Base-by-base conservation (phyloP, 164 flowering plant species). In the Houttuynia cordata region DNA sequence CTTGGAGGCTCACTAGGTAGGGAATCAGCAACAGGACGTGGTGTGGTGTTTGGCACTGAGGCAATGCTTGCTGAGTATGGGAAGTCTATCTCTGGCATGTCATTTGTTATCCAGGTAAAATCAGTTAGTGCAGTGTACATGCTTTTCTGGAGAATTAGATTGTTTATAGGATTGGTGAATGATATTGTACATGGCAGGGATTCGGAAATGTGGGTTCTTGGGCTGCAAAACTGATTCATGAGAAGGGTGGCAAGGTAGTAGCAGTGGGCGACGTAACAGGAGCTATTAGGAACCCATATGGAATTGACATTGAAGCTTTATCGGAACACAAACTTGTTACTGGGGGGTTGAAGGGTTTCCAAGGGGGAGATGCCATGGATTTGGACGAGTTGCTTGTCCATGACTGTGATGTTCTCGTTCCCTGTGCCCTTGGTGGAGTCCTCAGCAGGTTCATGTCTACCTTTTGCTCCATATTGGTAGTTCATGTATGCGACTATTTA, bases 21-120 rank as follows among this genome's bases (percentile, higher is more conserved):
- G 62, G 96, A 88, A 24, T 91, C 96, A 57, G 93, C 96, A 61
- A 88, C 93, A 34, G 93, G 96, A 37, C 79, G 83, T n/a, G 96
- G 93, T 49, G 92, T 84, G 10, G 85, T 86, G 56, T 84, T 62
- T 62, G 90, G 88, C 17, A 83, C 90, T 0, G 91, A 84, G 64
- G 90, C 88, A 61, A 64, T 88, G 59, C 84, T 88, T 66, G 78
- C 80, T n/a, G 91, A 88, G 57, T 63, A 84, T 74, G 91, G 88
- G 21, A 79, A 84, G 65, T 73, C 86, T 7, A 78, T 88, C 37
- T 21, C 74, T 8, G 87, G 56, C 53, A 52, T 80, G 68, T 72
- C 34, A 56, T 75, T 72, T 67, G 79, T 63, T 60, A 65, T 75
- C 39, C 79, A 75, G 76, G 79, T 70, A 64, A 1, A 8, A 4